phyloP scores from a whole-genome alignment of 306 rosid species.

The Malus sieversii region DNA sequence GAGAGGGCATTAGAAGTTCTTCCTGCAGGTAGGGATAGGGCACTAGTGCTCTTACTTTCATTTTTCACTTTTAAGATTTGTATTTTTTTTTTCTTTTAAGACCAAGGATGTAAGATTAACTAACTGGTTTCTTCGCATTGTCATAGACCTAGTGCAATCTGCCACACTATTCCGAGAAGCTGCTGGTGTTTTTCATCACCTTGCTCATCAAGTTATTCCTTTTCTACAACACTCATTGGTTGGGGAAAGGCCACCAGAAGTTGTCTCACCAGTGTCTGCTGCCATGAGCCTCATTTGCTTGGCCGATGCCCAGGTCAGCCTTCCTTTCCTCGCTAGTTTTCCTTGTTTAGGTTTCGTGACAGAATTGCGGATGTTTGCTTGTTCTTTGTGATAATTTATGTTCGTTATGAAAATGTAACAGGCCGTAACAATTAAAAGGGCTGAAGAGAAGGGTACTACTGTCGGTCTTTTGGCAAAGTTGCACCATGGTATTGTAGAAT shows the following conservation, averaged over 20 bases:
- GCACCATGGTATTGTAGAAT: conserved; percentile 54
- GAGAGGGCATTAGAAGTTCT: conserved; percentile 64
- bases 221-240: conserved; percentile 24
- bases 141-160: conserved; percentile 56
- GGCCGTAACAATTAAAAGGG: conserved; percentile 70
- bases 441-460: conserved; percentile 62
- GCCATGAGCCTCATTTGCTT: conserved; percentile 63
- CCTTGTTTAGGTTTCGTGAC: not conserved
- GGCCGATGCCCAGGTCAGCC: conserved; percentile 78
- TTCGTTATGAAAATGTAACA: conserved; percentile 17
- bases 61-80: not conserved
- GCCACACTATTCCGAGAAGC: conserved; percentile 63
- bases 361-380: too few relatives aligned
- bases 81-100: not conserved
- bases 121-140: conserved; percentile 21
- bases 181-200: conserved; percentile 65
- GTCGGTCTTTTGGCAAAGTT: conserved; percentile 65
- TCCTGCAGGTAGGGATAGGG: conserved; percentile 37
- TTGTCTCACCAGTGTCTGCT: conserved; percentile 38
- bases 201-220: conserved; percentile 56
- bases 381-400: not conserved
- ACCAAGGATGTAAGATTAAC: not conserved
- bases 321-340: not conserved
- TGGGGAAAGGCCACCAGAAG: conserved; percentile 59
- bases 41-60: not conserved